phyloP scores from a whole-genome alignment of 441 rosid species.

The Aquilaria agallochum region DNA sequence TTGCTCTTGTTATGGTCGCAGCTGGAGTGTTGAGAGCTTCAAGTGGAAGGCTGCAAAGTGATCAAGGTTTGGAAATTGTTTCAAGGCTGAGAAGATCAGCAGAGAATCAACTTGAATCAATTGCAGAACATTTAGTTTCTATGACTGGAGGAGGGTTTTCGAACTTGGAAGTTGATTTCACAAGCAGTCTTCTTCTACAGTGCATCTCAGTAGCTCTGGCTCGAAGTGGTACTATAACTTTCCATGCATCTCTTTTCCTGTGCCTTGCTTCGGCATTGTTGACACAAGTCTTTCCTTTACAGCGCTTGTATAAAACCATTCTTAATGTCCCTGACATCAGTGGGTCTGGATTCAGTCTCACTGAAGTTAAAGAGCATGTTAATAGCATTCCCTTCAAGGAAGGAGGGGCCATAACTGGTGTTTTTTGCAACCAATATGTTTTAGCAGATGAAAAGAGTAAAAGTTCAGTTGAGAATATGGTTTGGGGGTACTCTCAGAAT shows the following conservation, averaged over 20 bases:
- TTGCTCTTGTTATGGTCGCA: slow-evolving; percentile 64
- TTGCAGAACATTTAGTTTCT: slow-evolving; percentile 43
- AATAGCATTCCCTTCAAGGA: slow-evolving; percentile 62
- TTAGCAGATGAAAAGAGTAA: slow-evolving; percentile 58
- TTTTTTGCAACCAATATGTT: slow-evolving; percentile 74
- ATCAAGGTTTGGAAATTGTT: slow-evolving; percentile 36
- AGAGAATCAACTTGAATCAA: slow-evolving; percentile 42
- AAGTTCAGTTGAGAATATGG: slow-evolving; percentile 50
- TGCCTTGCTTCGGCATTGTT: slow-evolving; percentile 70
- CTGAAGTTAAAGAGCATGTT: slow-evolving; percentile 51
- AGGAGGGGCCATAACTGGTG: slow-evolving; percentile 73
- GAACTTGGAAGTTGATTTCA: slow-evolving; percentile 18
- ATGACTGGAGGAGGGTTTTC: slow-evolving; percentile 24
- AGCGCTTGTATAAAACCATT: slow-evolving; percentile 40
- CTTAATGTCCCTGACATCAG: slow-evolving; percentile 21
- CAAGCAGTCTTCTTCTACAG: slow-evolving; percentile 42
- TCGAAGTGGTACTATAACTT: slow-evolving; percentile 64
- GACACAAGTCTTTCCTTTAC: slow-evolving; percentile 66
- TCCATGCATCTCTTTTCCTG: slow-evolving; percentile 43
- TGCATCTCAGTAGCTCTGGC: slow-evolving; percentile 73
- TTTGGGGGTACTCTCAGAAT: slow-evolving; percentile 79
- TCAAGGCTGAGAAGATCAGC: slow-evolving; percentile 50
- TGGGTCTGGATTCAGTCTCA: slow-evolving; percentile 25
- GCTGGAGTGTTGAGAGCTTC: slow-evolving; percentile 79
- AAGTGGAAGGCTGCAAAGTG: slow-evolving; percentile 31